These are phyloP conservation scores for Rubia yunnanensis DNA, from an alignment of 257 asterid genomes.

Conservation along the genomic window DNA sequence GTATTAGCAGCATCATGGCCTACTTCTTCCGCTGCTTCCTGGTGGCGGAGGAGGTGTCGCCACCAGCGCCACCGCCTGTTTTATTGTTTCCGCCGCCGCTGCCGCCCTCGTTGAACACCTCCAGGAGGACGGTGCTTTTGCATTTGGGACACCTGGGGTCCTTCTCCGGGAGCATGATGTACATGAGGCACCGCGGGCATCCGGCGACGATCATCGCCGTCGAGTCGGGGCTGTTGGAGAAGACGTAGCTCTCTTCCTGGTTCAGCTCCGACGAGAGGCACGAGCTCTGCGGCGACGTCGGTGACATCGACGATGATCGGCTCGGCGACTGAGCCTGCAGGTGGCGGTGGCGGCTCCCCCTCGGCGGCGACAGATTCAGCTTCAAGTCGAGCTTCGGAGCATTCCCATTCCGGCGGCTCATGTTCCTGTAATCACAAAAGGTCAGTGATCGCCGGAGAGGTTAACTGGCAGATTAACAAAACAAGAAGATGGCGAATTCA, in stretches of 20 bases:
- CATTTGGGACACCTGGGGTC: slow-evolving; percentile 87
- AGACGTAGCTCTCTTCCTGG: slow-evolving; percentile 37
- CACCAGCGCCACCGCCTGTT: neutral
- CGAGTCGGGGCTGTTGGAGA: slow-evolving; percentile 42
- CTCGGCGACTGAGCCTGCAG: slow-evolving; percentile 23
- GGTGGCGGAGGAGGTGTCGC: slow-evolving; percentile 8
- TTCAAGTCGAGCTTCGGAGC: slow-evolving; percentile 33
- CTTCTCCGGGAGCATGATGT: slow-evolving; percentile 75
- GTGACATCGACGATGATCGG: slow-evolving; percentile 25
- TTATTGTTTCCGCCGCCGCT: neutral
- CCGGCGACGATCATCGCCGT: slow-evolving; percentile 46
- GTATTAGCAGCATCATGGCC: neutral
- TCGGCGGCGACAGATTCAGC: slow-evolving; percentile 43
- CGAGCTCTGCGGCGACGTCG: slow-evolving; percentile 40
- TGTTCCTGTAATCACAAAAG: slow-evolving; percentile 7
- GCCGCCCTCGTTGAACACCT: slow-evolving; percentile 27
- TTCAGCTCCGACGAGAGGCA: slow-evolving; percentile 56
- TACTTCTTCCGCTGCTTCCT: slow-evolving; percentile 26
- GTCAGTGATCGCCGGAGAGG: neutral
- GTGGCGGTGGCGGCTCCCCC: slow-evolving; percentile 12
- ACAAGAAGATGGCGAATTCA: neutral
- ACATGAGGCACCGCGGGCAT: slow-evolving; percentile 87
- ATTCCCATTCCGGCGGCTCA: slow-evolving; percentile 37
- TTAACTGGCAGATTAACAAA: neutral
- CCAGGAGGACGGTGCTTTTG: slow-evolving; percentile 76